Conservation (phyloP, 2,329 filamentous ascomycete species). For the Fonsecaea pugnacius region DNA sequence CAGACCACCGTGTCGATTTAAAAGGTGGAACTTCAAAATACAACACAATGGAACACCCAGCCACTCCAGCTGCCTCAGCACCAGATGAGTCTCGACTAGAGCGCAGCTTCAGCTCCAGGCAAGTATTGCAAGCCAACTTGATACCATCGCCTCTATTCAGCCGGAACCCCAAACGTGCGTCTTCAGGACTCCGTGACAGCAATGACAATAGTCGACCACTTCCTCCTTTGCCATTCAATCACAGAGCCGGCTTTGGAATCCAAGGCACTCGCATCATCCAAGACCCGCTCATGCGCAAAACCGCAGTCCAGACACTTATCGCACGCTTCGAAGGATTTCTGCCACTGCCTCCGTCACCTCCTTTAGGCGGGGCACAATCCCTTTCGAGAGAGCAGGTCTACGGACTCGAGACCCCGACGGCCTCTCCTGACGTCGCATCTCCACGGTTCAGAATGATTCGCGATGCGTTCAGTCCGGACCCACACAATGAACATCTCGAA, state of each 20-base stretch:
- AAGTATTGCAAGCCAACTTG: constrained; percentile 33
- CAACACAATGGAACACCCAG: not conserved
- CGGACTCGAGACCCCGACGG: not conserved
- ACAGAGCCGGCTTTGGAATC: constrained; percentile 27
- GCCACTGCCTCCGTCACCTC: constrained; percentile 19
- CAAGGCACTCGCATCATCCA: constrained; percentile 31
- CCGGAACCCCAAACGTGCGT: constrained; percentile 22
- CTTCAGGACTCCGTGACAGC: not conserved
- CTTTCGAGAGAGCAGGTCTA: constrained; percentile 1
- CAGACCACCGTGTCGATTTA: not conserved
- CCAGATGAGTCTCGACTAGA: constrained; percentile 29
- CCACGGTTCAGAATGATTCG: constrained; percentile 31
- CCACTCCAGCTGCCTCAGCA: constrained; percentile 9
- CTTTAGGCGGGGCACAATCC: not conserved
- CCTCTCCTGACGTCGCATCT: constrained; percentile 14
- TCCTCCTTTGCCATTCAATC: constrained; percentile 34
- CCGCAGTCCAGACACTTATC: constrained; percentile 35
- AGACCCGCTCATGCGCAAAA: constrained; percentile 30
- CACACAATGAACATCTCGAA: constrained; percentile 29
- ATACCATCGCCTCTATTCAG: constrained; percentile 37
- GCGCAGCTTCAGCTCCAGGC: constrained; percentile 29
- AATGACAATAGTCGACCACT: constrained; percentile 21
- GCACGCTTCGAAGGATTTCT: constrained; percentile 31
- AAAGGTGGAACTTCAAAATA: not conserved
- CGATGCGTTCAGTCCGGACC: constrained; percentile 30